Base-by-base conservation (phyloP, 1,284 basidiomycete species). In the Cutaneotrichosporon sp. region DNA sequence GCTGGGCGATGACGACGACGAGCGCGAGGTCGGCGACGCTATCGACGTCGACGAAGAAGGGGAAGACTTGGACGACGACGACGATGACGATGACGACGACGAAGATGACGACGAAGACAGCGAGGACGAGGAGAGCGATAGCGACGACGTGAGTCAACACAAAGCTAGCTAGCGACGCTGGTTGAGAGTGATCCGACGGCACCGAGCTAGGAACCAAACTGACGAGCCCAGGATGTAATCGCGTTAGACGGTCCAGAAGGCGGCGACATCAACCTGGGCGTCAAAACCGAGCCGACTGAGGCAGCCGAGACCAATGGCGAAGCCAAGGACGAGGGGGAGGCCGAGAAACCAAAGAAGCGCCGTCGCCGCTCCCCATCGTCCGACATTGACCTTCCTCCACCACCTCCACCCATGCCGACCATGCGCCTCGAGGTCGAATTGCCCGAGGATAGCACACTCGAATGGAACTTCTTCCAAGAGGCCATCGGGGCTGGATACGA, bases 21-120 rank as follows among this genome's bases (percentile, higher is more conserved):
- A 76, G 84, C 50, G 86, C 86, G 19, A 22, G 16, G 11, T 20
- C 38, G 20, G 20, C 20, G 76, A 87, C 83, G 38, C 88, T 84
- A 25, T 78, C 74, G 55, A 82, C 17, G 60, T 57, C n/a, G 61
- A 52, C 3, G 57, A 47, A 33, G 60, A 59, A 11, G 63, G 55
- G 11, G 56, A 55, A 4, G 60, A 61, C 14, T 62, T 62, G 25
- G 59, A 57, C 17, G 61, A 64, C 19, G 45, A 60, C 9, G 60
- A 59, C 11, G 62, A 56, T 25, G 62, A 61, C 3, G 61, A 57
- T 24, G 32, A 61, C 43, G 44, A 61, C 38, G 38, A 58, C 47
- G 53, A 60, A 25, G 57, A 57, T 24, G 65, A 69, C 8, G 55
- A 57, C 2, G 46, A 45, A n/a, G n/a, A n/a, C 34, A 50, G 49